phyloP scores from a whole-genome alignment of 257 asterid species.

The Oldenlandia corymbosa region DNA sequence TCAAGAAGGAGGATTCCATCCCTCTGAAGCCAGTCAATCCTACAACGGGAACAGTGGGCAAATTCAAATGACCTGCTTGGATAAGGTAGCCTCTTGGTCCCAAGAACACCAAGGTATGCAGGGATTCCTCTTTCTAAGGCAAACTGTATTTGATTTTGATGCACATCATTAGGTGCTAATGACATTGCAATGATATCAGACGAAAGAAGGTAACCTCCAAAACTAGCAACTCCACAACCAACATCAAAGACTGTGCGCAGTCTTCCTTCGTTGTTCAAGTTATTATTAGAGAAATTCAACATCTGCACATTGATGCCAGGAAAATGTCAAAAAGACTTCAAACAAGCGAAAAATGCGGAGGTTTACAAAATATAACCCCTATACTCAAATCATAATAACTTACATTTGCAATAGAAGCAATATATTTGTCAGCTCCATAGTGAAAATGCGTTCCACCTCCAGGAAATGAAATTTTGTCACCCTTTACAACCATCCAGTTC shows the following conservation, averaged over 20 bases:
- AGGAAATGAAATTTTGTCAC: constrained; percentile 73
- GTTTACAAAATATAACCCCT: no score
- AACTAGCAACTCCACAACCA: constrained; percentile 98
- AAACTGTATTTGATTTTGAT: constrained; percentile 93
- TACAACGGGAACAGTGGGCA: constrained; percentile 94
- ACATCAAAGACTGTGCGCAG: constrained; percentile 83
- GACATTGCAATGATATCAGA: constrained; percentile 86
- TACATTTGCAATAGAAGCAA: constrained; percentile 86
- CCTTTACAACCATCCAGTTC: constrained; percentile 97
- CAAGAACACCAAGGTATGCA: constrained; percentile 94
- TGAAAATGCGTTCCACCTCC: constrained; percentile 99
- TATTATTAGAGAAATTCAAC: constrained; percentile 63
- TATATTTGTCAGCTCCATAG: constrained; percentile 88
- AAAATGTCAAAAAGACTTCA: constrained; percentile 12
- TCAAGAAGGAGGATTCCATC: constrained; percentile 93
- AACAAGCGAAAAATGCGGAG: background rate
- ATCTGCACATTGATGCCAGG: constrained; percentile 42
- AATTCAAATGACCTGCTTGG: constrained; percentile 95
- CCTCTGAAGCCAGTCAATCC: constrained; percentile 95
- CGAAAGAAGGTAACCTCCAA: constrained; percentile 90
- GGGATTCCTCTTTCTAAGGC: constrained; percentile 97
- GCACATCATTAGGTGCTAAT: constrained; percentile 91
- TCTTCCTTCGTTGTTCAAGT: constrained; percentile 71
- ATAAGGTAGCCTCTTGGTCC: constrained; percentile 92
- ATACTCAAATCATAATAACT: constrained; percentile 19